Conservation (phyloP, 1,284 basidiomycete species). For the Neolentinus lepideus region DNA sequence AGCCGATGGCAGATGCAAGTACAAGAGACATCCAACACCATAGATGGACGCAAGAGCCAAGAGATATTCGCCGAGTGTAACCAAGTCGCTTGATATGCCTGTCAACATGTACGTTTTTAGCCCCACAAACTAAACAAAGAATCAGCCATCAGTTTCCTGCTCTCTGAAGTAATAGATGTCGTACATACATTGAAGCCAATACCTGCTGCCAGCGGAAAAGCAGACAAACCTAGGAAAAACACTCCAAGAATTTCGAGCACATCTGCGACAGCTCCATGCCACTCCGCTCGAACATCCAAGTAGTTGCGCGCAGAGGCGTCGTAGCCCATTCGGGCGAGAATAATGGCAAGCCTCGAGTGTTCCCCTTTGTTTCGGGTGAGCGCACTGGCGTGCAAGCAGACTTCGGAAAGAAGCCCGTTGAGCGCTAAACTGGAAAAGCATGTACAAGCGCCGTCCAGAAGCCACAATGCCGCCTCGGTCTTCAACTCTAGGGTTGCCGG, state of each 20-base stretch:
- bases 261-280: not conserved
- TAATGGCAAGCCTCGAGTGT: not conserved
- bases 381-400: not conserved
- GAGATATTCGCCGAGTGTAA: not conserved
- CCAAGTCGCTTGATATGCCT: not conserved
- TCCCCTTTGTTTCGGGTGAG: not conserved
- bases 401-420: not conserved
- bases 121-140: not conserved
- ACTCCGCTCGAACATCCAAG: not conserved
- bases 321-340: not conserved
- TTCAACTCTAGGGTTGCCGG: not conserved
- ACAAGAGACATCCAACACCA: not conserved
- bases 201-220: not conserved
- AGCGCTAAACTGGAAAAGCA: not conserved
- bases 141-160: not conserved
- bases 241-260: not conserved
- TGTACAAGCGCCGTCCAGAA: not conserved
- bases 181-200: not conserved
- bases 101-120: not conserved
- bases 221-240: not conserved
- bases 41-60: not conserved
- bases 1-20: not conserved
- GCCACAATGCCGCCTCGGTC: not conserved
- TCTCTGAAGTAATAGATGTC: not conserved
- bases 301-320: not conserved